Evolutionary conservation across 805 yeast species (phyloP).

Genomic region (Kuraishia hungarica): DNA sequence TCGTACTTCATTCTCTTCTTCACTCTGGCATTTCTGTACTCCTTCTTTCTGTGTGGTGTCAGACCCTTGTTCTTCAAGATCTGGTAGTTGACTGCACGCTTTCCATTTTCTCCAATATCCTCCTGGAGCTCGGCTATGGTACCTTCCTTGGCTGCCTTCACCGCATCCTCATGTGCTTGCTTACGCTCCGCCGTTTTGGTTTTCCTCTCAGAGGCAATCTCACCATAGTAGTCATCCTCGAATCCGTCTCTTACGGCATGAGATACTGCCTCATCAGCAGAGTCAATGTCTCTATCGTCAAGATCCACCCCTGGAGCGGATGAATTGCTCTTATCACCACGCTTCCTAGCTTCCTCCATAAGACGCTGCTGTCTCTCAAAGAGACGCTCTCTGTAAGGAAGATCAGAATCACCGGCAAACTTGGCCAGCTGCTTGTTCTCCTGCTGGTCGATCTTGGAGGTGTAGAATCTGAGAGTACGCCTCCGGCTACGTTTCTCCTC

Average conservation of each 20-base stretch:
- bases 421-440: conserved; percentile 51
- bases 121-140: conserved; percentile 65
- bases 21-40: conserved; percentile 90
- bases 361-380: conserved; percentile 87
- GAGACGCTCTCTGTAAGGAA: conserved; percentile 85
- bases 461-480: conserved; percentile 85
- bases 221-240: conserved; percentile 53
- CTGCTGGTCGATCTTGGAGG: conserved; percentile 90
- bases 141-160: conserved; percentile 78
- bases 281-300: conserved; percentile 38
- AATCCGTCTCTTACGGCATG: conserved; percentile 32
- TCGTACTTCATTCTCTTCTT: conserved; percentile 98
- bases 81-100: conserved; percentile 92
- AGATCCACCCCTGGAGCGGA: conserved; percentile 42
- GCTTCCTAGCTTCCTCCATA: conserved; percentile 77
- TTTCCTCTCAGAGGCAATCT: conserved; percentile 37
- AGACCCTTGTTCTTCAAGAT: conserved; percentile 94
- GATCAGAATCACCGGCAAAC: conserved; percentile 76
- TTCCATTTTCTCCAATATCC: conserved; percentile 67
- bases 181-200: conserved; percentile 46
- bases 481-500: conserved; percentile 80
- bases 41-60: conserved; percentile 89
- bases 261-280: conserved; percentile 37
- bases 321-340: conserved; percentile 53
- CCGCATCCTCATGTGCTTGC: conserved; percentile 61